Conservation (phyloP, 2,329 filamentous ascomycete species). For the Calonectria naviculata region DNA sequence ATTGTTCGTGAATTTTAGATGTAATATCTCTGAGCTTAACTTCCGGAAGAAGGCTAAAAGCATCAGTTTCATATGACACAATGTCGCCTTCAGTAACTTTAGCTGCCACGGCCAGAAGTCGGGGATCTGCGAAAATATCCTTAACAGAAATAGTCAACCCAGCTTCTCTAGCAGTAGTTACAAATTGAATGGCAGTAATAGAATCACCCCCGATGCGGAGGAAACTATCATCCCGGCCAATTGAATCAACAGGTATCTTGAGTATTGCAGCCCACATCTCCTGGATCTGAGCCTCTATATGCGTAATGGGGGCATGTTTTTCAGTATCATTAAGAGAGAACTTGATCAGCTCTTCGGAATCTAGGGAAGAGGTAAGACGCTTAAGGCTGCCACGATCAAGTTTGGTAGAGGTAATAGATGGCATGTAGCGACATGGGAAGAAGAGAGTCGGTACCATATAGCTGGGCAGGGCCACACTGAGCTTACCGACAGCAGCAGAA, state of each 20-base stretch:
- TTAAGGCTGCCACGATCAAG: conserved; percentile 15
- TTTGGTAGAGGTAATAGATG: conserved; percentile 21
- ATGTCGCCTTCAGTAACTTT: background rate
- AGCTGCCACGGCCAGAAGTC: background rate
- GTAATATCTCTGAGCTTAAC: background rate
- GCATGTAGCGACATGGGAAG: conserved; percentile 9
- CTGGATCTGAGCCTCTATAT: background rate
- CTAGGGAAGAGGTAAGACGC: background rate
- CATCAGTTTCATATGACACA: background rate
- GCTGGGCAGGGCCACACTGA: conserved; percentile 9
- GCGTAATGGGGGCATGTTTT: background rate
- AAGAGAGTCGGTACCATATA: conserved; percentile 30
- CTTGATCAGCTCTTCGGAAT: background rate
- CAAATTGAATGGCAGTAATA: conserved; percentile 39
- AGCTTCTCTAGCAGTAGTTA: conserved; percentile 4
- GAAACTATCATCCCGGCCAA: conserved; percentile 17
- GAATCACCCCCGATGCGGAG: conserved; percentile 26
- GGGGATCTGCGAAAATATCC: conserved; percentile 13
- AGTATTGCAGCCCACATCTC: background rate
- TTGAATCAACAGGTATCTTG: background rate
- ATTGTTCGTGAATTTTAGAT: background rate
- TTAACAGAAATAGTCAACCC: conserved; percentile 15
- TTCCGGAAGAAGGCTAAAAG: background rate
- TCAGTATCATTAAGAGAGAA: background rate
- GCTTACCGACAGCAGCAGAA: background rate